Evolutionary conservation across 1,284 basidiomycete genomes (phyloP).

Genomic region (Bondarzewia mesenterica): DNA sequence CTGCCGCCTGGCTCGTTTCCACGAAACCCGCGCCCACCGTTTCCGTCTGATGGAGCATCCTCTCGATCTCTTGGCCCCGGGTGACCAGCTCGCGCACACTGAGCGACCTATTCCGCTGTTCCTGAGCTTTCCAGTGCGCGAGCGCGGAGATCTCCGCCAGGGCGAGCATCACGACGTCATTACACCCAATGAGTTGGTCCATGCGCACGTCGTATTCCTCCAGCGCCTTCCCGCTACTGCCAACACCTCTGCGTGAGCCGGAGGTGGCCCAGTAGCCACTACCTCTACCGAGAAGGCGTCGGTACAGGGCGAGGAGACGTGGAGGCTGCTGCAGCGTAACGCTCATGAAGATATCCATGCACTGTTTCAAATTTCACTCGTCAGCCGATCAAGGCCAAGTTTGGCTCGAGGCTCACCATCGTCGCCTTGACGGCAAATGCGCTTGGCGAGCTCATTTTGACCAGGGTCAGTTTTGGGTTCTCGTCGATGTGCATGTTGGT

Average conservation of each 20-base stretch:
- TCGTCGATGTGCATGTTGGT: constrained; percentile 53
- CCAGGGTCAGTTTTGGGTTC: constrained; percentile 50
- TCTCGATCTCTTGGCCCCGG: constrained; percentile 59
- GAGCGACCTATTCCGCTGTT: constrained; percentile 50
- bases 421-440: constrained; percentile 60
- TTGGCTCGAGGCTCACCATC: constrained; percentile 51
- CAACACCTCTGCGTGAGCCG: constrained; percentile 11
- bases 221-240: constrained; percentile 14
- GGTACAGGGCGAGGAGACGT: constrained; percentile 58
- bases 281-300: constrained; percentile 40
- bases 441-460: constrained; percentile 40
- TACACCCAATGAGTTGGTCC: constrained; percentile 64
- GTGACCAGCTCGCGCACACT: constrained; percentile 65
- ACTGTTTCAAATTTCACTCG: constrained; percentile 39
- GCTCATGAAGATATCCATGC: constrained; percentile 67
- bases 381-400: too few species aligned
- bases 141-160: constrained; percentile 67
- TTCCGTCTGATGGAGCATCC: constrained; percentile 31
- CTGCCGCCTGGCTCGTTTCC: not conserved
- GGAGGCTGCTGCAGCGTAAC: constrained; percentile 54
- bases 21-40: constrained; percentile 3
- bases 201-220: constrained; percentile 39
- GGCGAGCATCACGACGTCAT: constrained; percentile 65
- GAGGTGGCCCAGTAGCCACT: constrained; percentile 21
- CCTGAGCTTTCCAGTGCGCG: constrained; percentile 67